Evolutionary conservation across 1,284 basidiomycete species (phyloP).

Genomic region (Sanghuangporus sanghuang): DNA sequence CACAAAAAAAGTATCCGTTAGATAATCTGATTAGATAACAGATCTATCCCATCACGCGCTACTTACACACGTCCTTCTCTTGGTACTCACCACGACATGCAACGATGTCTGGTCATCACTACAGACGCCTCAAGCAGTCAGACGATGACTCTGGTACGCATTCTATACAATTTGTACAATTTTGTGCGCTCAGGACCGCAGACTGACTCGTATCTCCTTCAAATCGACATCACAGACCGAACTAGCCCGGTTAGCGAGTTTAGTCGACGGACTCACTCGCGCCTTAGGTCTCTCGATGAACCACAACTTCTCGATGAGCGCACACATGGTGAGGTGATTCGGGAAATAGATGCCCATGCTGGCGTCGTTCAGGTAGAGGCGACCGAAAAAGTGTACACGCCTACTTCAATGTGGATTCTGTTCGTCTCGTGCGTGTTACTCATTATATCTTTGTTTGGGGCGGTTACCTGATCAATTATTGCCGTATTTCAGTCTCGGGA

Average conservation of each 20-base stretch:
- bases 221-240: background rate
- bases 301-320: background rate
- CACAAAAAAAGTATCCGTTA: background rate
- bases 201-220: background rate
- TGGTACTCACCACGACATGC: background rate
- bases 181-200: background rate
- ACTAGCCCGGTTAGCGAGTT: background rate
- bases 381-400: conserved; percentile 46
- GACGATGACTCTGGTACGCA: background rate
- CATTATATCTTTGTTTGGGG: background rate
- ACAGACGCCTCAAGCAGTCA: background rate
- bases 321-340: background rate
- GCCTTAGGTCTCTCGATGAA: background rate
- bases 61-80: background rate
- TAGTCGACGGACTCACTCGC: background rate
- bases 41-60: background rate
- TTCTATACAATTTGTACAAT: background rate
- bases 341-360: conserved; percentile 31
- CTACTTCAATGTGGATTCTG: conserved; percentile 53
- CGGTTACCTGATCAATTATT: background rate
- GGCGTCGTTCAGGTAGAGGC: conserved; percentile 51
- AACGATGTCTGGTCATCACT: background rate
- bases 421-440: conserved; percentile 48
- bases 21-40: conserved; percentile 4
- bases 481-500: conserved; percentile 42